Percentiles rank a stretch among this genome's conserved stretches.
Conservation (phyloP, 75 land plant genomes). For the Picea glauca region DNA sequence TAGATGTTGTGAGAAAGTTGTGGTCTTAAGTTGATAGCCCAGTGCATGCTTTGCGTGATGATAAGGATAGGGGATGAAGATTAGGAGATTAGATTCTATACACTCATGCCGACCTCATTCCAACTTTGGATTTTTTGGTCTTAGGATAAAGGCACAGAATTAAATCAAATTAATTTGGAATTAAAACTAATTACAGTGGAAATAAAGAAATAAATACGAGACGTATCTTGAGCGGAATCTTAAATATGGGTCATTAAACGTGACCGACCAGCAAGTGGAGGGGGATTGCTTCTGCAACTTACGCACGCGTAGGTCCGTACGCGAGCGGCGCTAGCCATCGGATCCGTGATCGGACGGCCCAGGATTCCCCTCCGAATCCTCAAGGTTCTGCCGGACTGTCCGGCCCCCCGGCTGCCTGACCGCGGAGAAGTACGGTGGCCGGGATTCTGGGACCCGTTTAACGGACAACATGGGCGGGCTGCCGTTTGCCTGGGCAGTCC, state of each 20-base stretch:
- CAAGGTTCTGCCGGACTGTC: not conserved
- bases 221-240: constrained; percentile 7
- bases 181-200: not conserved
- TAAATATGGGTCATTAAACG: constrained; percentile 7
- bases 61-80: constrained; percentile 3
- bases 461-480: too few relatives aligned
- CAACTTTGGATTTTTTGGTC: not conserved
- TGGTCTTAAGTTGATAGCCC: not conserved
- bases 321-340: not conserved
- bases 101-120: not conserved
- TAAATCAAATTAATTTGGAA: not conserved
- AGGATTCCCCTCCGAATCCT: not conserved
- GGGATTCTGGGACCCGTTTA: not conserved
- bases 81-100: too few relatives aligned
- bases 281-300: not conserved
- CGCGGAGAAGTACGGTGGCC: not conserved
- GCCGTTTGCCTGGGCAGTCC: too few relatives aligned
- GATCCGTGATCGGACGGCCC: not conserved
- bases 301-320: constrained; percentile 1
- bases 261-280: constrained; percentile 9
- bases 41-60: not conserved
- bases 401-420: not conserved
- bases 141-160: not conserved
- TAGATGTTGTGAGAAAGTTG: constrained; percentile 5
- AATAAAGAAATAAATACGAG: not conserved